Percentiles rank a stretch among this genome's conserved stretches.
Evolutionary conservation across 2,329 filamentous ascomycete species (phyloP).

Genomic region (Cordyceps tenuipes): DNA sequence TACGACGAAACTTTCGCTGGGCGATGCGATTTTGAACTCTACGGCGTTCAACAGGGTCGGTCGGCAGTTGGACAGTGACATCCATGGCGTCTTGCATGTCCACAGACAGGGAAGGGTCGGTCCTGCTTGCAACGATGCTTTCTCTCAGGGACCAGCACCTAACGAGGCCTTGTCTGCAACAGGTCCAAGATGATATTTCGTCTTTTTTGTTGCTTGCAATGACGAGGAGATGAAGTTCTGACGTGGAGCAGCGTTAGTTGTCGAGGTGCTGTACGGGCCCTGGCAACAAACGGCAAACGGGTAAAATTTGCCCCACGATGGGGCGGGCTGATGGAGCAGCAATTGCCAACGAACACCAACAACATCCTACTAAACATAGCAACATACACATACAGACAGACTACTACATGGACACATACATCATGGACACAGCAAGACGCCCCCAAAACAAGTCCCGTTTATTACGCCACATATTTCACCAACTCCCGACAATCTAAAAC

Average conservation of each 20-base stretch:
- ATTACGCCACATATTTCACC: not conserved
- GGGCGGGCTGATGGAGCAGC: not conserved
- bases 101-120: not conserved
- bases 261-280: not conserved
- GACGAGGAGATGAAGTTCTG: not conserved
- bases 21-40: conserved; percentile 1
- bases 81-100: not conserved
- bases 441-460: not conserved
- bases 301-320: not conserved
- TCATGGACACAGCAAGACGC: not conserved
- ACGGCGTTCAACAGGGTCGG: not conserved
- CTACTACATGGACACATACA: not conserved
- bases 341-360: no score
- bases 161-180: not conserved
- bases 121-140: no score
- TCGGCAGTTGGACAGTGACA: conserved; percentile 1
- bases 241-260: not conserved
- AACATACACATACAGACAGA: no score
- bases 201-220: not conserved
- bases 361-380: no score
- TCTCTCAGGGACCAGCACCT: no score
- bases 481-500: not conserved
- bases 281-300: not conserved
- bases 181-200: not conserved
- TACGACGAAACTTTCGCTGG: conserved; percentile 2